These are phyloP conservation scores for Furcasterigmium furcatum DNA, from an alignment of 2,329 filamentous ascomycete genomes.

Conservation along the genomic window DNA sequence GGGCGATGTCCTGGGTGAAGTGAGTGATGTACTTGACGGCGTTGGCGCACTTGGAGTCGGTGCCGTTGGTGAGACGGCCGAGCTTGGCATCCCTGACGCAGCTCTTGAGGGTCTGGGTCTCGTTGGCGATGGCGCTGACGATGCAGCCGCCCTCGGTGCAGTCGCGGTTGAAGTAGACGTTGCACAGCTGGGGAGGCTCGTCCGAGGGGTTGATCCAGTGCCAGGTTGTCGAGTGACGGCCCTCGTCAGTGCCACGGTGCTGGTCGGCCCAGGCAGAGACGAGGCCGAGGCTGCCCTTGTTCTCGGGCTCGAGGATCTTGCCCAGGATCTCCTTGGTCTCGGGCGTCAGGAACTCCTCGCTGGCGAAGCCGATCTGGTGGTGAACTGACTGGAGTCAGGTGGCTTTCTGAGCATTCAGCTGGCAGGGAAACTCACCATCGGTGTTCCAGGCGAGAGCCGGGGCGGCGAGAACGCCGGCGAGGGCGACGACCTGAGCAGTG, in stretches of 20 bases:
- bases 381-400: constrained; percentile 2
- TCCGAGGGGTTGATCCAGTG: constrained; percentile 13
- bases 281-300: constrained; percentile 12
- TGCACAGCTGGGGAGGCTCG: constrained; percentile 11
- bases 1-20: constrained; percentile 13
- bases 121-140: constrained; percentile 12
- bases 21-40: constrained; percentile 15
- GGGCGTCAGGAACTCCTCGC: constrained; percentile 10
- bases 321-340: constrained; percentile 9
- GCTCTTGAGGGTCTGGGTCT: constrained; percentile 5
- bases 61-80: constrained; percentile 19
- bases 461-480: constrained; percentile 1
- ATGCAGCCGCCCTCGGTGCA: constrained; percentile 12
- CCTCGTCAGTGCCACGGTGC: constrained; percentile 9
- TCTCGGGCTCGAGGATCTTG: constrained; percentile 11
- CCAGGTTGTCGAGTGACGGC: constrained; percentile 12
- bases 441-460: constrained; percentile 3
- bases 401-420: not conserved
- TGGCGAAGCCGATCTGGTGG: constrained; percentile 12
- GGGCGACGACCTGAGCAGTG: constrained; percentile 2
- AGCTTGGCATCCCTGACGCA: constrained; percentile 2
- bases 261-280: constrained; percentile 13
- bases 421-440: not conserved
- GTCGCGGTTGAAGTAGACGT: constrained; percentile 12
- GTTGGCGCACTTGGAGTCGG: constrained; percentile 18